Evolutionary conservation across 1,284 basidiomycete species (phyloP).

Genomic region (Chalciporus sp.): DNA sequence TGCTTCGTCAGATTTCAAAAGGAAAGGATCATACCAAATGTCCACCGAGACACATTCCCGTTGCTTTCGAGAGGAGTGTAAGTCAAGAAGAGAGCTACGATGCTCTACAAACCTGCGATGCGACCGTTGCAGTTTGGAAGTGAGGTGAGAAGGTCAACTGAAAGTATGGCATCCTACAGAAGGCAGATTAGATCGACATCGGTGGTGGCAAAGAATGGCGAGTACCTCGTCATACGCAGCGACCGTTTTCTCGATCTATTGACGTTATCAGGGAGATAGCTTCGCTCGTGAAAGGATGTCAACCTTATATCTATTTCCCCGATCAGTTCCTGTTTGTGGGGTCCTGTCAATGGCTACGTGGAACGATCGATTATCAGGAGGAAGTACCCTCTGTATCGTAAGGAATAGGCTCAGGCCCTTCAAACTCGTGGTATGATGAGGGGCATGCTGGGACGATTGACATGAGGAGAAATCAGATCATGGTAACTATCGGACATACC

Average conservation of each 20-base stretch:
- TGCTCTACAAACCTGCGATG: constrained; percentile 66
- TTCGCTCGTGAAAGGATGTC: not conserved
- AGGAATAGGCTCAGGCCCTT: constrained; percentile 82
- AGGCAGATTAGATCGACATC: constrained; percentile 4
- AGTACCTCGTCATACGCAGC: constrained; percentile 84
- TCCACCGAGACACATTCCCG: constrained; percentile 86
- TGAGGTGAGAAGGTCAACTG: constrained; percentile 74
- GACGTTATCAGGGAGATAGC: constrained; percentile 12
- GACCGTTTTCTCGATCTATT: constrained; percentile 81
- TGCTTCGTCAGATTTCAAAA: not conserved
- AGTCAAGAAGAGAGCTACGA: not conserved
- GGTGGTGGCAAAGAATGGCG: not conserved
- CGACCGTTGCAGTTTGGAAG: constrained; percentile 86
- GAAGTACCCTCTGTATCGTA: constrained; percentile 79
- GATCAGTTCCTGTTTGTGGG: constrained; percentile 60
- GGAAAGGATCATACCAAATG: constrained; percentile 59
- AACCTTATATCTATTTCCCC: constrained; percentile 89
- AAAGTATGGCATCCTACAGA: constrained; percentile 70
- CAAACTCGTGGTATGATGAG: constrained; percentile 87
- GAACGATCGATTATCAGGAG: not conserved
- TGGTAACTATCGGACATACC: constrained; percentile 43
- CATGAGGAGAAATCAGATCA: constrained; percentile 1
- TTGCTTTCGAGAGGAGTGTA: constrained; percentile 47
- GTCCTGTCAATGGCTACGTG: not conserved
- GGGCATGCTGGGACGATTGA: constrained; percentile 60